Conservation (phyloP, 306 rosid species). For the Carpinus fangiana region DNA sequence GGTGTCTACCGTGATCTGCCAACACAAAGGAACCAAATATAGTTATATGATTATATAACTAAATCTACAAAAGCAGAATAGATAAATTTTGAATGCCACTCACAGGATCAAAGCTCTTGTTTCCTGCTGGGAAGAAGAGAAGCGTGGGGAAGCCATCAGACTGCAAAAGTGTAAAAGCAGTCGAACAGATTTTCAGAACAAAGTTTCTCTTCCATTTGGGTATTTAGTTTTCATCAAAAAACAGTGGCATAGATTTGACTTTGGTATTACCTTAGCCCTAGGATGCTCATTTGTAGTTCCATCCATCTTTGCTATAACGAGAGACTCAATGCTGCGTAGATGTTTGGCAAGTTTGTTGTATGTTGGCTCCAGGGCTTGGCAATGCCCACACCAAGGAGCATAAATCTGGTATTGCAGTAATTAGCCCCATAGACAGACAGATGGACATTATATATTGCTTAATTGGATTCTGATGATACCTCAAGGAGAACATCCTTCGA, state of each 20-base stretch:
- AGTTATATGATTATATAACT: neutral
- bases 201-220: neutral
- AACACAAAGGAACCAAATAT: conserved; percentile 27
- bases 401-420: conserved; percentile 58
- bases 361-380: conserved; percentile 90
- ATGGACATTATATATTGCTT: conserved; percentile 7
- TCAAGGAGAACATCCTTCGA: conserved; percentile 98
- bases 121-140: conserved; percentile 70
- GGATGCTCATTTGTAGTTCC: conserved; percentile 99
- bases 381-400: conserved; percentile 99
- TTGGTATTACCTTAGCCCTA: conserved; percentile 80
- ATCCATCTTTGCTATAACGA: conserved; percentile 97
- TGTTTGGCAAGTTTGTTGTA: conserved; percentile 93
- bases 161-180: conserved; percentile 32
- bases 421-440: conserved; percentile 24
- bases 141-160: conserved; percentile 64
- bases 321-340: conserved; percentile 69
- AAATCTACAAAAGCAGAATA: neutral
- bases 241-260: neutral
- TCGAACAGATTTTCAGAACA: conserved; percentile 1
- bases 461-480: conserved; percentile 42
- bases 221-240: neutral
- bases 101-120: conserved; percentile 70
- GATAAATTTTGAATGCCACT: conserved; percentile 25
- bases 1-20: conserved; percentile 76